Evolutionary conservation across 2,329 filamentous ascomycete genomes (phyloP), one percentile per base, ranked within the genome.

Genomic region (Mycosphaerella arachidis): DNA sequence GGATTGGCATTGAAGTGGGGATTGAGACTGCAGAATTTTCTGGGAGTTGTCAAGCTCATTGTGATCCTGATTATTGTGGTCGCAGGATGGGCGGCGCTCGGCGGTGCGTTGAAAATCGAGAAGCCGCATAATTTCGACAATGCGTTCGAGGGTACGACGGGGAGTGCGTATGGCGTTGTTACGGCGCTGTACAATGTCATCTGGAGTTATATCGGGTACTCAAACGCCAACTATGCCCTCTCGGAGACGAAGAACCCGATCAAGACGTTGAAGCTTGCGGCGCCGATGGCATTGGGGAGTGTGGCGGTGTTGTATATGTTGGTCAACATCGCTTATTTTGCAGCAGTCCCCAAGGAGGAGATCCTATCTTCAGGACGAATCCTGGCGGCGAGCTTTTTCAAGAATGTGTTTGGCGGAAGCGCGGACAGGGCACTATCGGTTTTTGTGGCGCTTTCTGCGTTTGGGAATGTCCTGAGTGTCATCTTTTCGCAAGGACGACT

Each of bases 171-270:
- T 64, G 85, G 84, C 52, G 79, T 88, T 35, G 85, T 88, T n/a
- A 88, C 84, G 1, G 86, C 87, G 0, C 75, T 90, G 0, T 89
- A 88, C 78, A 89, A 88, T 66, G 86, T 89, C 63, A 86, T 89
- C 67, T 89, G 86, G 82, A 85, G 82, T 61, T 90, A 85, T 67
- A 82, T 87, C 64, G 86, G 86, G 27, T 87, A 86, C 77, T 83
- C 79, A 75, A 88, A 88, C 71, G 86, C 85, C 70, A 88, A 88
- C 56, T 78, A 79, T 66, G 76, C 78, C 13, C 65, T 72, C 66
- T 73, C 74, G 57, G 79, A 81, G 65, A 73, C 79, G 10, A 67
- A 69, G 16, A 69, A 71, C 35, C 79, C 79, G 3, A 68, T 72
- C 60, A 72, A 68, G 61, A 72, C 64, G 3, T 76, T 75, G 57